Percentiles rank a stretch among this genome's conserved stretches.
phyloP scores from a whole-genome alignment of 2,329 filamentous ascomycete genomes.

The Hypoxylon sp. region DNA sequence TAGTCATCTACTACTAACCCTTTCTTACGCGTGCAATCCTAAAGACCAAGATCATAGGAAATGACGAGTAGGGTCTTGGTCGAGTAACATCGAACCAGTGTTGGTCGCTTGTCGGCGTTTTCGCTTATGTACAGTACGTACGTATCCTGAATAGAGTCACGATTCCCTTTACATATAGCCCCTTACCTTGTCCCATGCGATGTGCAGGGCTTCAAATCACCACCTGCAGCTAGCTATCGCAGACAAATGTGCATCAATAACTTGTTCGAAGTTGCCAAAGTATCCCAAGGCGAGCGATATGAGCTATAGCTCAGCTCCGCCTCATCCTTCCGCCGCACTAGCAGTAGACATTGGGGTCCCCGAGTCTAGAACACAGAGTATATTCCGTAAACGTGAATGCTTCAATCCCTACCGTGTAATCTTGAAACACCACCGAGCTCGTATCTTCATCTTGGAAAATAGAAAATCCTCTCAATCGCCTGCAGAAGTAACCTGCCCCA shows the following conservation, averaged over 20 bases:
- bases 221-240: constrained; percentile 8
- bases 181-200: constrained; percentile 17
- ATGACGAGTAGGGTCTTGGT: neutral
- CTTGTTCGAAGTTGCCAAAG: neutral
- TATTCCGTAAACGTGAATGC: constrained; percentile 6
- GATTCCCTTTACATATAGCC: constrained; percentile 10
- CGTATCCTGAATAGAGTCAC: constrained; percentile 27
- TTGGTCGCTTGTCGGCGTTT: neutral
- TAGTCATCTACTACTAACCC: neutral
- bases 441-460: constrained; percentile 13
- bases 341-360: constrained; percentile 9
- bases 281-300: neutral
- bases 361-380: constrained; percentile 18
- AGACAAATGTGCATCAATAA: neutral
- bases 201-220: constrained; percentile 13
- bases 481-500: constrained; percentile 30
- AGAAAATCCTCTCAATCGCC: constrained; percentile 18
- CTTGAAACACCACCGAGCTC: constrained; percentile 33
- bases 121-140: constrained; percentile 4
- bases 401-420: constrained; percentile 8
- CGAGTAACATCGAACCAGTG: neutral
- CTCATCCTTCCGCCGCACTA: constrained; percentile 31
- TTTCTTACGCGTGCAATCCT: neutral
- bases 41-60: neutral
- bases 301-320: constrained; percentile 27